Conservation (phyloP, 768 basidiomycete genomes). For the Amanita thiersii region DNA sequence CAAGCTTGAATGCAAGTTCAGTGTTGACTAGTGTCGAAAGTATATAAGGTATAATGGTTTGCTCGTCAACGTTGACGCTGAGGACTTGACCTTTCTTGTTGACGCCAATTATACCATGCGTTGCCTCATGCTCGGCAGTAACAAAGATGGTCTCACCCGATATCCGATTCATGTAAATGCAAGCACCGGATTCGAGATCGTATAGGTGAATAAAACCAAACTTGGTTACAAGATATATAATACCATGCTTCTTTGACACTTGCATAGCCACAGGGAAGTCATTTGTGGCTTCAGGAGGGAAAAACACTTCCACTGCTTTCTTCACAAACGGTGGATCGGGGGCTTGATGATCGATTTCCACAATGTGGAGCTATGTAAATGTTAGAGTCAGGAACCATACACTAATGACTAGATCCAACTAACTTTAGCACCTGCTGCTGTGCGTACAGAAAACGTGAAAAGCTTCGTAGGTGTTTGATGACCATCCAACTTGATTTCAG, state of each 20-base stretch:
- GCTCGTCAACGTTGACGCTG: constrained; percentile 94
- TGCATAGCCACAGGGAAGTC: constrained; percentile 99
- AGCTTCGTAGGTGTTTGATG: constrained; percentile 80
- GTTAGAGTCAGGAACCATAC: constrained; percentile 7
- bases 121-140: constrained; percentile 91
- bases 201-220: constrained; percentile 99
- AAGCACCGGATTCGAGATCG: constrained; percentile 93
- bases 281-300: constrained; percentile 95
- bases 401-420: constrained; percentile 14
- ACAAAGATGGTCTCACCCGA: constrained; percentile 99
- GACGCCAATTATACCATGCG: constrained; percentile 95
- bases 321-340: constrained; percentile 91
- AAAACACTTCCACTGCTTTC: constrained; percentile 98
- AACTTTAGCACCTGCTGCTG: constrained; percentile 97
- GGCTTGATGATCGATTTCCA: constrained; percentile 94
- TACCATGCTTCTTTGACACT: constrained; percentile 93
- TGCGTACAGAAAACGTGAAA: constrained; percentile 92
- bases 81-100: constrained; percentile 99
- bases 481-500: constrained; percentile 86
- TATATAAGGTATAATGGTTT: constrained; percentile 93
- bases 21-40: constrained; percentile 91
- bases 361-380: constrained; percentile 80
- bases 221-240: constrained; percentile 96
- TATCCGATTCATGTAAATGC: constrained; percentile 99
- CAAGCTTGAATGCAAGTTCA: constrained; percentile 96